Evolutionary conservation across 192 early-diverging fungal species (phyloP), one percentile per base, ranked within the genome.

Genomic region (Chytriomyces hyalinus): DNA sequence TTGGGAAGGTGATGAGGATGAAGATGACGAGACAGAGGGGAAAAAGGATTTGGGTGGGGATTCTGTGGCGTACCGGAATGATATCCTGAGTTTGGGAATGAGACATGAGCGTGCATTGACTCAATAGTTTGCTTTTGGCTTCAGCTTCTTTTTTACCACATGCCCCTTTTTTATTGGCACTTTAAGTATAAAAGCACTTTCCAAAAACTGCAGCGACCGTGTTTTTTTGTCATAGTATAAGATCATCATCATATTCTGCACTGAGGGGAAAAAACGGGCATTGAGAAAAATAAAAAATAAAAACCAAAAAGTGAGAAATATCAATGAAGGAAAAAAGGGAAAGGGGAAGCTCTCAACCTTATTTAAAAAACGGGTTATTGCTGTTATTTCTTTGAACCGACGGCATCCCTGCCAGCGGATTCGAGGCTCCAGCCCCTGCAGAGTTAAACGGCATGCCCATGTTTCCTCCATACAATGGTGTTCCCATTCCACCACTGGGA

Each of bases 371-470:
- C n/a, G 66, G 66, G 66, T 67, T 67, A 22, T 67, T 67, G 44
- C 66, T 67, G 66, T 67, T 67, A 46, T 67, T 67, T 67, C 47
- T 67, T 44, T 67, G 66, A 13, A 67, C 66, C 10, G 66, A 67
- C 11, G 66, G 66, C 26, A 67, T n/a, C 20, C 66, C 66, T 0
- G 20, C 44, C 26, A 65, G 11, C 13, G 63, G 63, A 65, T 15
- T 44, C 66, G 44, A 11, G 17, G 43, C 66, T 15, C 45, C 44
- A 13, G 53, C 53, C 13, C 53, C 53, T 20, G 20, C 11, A 15
- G 28, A 15, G 22, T 46, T 43, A 44, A 67, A 67, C 11, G 8
- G 6, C 26, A 46, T 67, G 6, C 15, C 44, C 26, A 15, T 44
- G 45, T 67, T 67, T 15, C 66, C 66, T 11, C 66, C 66, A 67